phyloP scores from a whole-genome alignment of 495 filamentous ascomycete genomes.

The Cercophora sp. region DNA sequence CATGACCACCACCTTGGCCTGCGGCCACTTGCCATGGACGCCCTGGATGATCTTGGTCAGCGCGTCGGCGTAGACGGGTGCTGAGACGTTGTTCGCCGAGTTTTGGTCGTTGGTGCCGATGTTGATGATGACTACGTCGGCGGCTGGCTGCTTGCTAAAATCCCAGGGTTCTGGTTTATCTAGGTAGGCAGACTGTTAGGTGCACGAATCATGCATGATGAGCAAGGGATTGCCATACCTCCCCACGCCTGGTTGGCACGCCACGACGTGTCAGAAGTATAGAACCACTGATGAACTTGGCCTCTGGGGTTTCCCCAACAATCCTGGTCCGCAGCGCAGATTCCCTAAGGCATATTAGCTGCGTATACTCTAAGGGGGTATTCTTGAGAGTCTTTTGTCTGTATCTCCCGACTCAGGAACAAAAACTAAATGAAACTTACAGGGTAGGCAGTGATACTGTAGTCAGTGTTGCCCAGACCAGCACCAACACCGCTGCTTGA shows the following conservation, averaged over 20 bases:
- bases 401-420: neutral
- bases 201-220: no score
- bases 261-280: constrained; percentile 55
- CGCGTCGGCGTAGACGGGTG: constrained; percentile 48
- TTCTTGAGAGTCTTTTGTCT: neutral
- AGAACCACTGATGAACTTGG: constrained; percentile 63
- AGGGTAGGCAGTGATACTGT: constrained; percentile 58
- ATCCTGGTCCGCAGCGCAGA: constrained; percentile 54
- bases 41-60: constrained; percentile 58
- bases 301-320: constrained; percentile 57
- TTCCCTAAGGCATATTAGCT: constrained; percentile 12
- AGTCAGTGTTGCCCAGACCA: constrained; percentile 62
- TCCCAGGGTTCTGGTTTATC: constrained; percentile 57
- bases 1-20: constrained; percentile 61
- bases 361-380: no score
- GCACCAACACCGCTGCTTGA: constrained; percentile 44
- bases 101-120: constrained; percentile 67
- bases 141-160: constrained; percentile 53
- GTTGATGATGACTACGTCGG: constrained; percentile 65
- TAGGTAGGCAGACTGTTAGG: no score
- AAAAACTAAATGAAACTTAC: constrained; percentile 23
- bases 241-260: constrained; percentile 50
- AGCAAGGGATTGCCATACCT: constrained; percentile 22
- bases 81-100: constrained; percentile 53
- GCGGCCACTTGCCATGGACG: constrained; percentile 58